Evolutionary conservation across 768 basidiomycete genomes (phyloP).

Genomic region (Mycena latifolia): DNA sequence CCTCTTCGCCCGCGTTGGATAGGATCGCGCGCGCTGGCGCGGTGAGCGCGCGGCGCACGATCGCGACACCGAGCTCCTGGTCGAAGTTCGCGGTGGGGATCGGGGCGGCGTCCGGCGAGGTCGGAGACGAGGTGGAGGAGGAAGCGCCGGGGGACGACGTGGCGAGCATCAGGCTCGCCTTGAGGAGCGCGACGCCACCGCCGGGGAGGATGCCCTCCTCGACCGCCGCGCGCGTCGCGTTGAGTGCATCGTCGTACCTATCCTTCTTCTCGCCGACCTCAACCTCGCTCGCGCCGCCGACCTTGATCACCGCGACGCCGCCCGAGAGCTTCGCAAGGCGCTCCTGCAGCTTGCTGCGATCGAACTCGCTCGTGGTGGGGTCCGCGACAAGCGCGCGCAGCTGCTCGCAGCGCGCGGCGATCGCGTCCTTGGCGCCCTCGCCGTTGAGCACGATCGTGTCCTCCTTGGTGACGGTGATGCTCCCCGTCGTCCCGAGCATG

Average conservation of each 20-base stretch:
- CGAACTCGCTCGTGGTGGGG: conserved; percentile 90
- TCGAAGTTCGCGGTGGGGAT: conserved; percentile 94
- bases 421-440: conserved; percentile 89
- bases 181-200: conserved; percentile 93
- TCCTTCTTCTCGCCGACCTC: conserved; percentile 99
- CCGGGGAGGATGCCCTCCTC: conserved; percentile 99
- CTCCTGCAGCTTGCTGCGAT: conserved; percentile 95
- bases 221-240: conserved; percentile 98
- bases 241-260: conserved; percentile 95
- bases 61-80: conserved; percentile 94
- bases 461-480: conserved; percentile 96
- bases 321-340: conserved; percentile 96
- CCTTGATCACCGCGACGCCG: conserved; percentile 98
- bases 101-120: conserved; percentile 69
- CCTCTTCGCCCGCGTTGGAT: conserved; percentile 94
- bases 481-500: conserved; percentile 91
- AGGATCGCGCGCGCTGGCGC: conserved; percentile 91
- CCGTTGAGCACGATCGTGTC: conserved; percentile 98
- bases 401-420: conserved; percentile 96
- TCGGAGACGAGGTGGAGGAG: conserved; percentile 61
- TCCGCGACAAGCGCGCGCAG: conserved; percentile 88
- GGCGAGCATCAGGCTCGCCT: conserved; percentile 80
- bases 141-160: conserved; percentile 63
- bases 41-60: conserved; percentile 89
- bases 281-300: conserved; percentile 93